phyloP scores from a whole-genome alignment of 495 filamentous ascomycete genomes.

The Penicillium dipodomyicola region DNA sequence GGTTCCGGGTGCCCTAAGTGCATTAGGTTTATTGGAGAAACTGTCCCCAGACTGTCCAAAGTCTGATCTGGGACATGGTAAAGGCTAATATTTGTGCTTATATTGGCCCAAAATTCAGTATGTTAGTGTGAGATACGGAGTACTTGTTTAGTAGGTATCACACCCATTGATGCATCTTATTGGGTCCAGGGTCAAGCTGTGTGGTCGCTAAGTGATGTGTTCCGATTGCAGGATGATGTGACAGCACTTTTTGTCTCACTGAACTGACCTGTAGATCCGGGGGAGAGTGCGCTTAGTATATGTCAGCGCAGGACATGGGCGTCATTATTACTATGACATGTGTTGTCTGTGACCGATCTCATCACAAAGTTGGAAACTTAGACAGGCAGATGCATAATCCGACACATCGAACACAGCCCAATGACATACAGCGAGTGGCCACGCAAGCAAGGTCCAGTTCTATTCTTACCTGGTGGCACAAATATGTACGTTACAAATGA shows the following conservation, averaged over 20 bases:
- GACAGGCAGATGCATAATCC: conserved; percentile 7
- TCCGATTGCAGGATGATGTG: conserved; percentile 28
- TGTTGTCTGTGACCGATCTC: conserved; percentile 25
- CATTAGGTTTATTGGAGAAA: conserved; percentile 5
- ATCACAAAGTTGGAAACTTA: neutral
- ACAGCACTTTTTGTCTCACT: conserved; percentile 21
- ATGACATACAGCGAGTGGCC: conserved; percentile 12
- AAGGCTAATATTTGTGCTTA: neutral
- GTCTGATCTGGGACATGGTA: neutral
- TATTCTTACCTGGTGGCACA: conserved; percentile 13
- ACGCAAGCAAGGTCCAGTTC: conserved; percentile 25
- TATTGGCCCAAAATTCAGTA: conserved; percentile 8
- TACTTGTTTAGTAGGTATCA: conserved; percentile 3
- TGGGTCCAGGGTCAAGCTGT: conserved; percentile 20
- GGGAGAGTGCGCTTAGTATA: conserved; percentile 8
- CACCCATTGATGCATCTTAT: conserved; percentile 25
- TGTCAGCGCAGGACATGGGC: conserved; percentile 8
- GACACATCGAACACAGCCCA: conserved; percentile 15
- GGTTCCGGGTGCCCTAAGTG: conserved; percentile 10
- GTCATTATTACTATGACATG: conserved; percentile 2
- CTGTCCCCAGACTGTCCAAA: neutral
- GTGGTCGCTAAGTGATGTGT: conserved; percentile 31
- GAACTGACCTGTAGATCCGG: conserved; percentile 28
- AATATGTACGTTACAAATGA: neutral
- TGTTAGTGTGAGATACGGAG: neutral